These are phyloP conservation scores for Elsinoe australis DNA, from an alignment of 2,329 filamentous ascomycete species.

Conservation along the genomic window DNA sequence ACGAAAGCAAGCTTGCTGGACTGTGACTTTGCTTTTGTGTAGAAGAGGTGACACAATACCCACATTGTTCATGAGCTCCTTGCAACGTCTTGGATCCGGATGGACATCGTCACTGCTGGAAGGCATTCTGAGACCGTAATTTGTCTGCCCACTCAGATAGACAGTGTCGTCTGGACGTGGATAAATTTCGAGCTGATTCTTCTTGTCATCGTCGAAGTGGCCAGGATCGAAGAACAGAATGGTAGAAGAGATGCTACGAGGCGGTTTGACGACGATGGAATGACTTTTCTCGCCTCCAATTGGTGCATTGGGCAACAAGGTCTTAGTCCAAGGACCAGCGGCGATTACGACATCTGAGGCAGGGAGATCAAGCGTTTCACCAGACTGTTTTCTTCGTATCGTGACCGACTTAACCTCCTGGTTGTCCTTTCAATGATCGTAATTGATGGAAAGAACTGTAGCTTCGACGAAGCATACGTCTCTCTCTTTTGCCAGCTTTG, in stretches of 20 bases:
- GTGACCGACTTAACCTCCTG: not conserved
- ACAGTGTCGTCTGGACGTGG: constrained; percentile 1
- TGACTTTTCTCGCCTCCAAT: constrained; percentile 8
- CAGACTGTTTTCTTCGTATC: not conserved
- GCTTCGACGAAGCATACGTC: constrained; percentile 6
- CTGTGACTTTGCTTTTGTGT: not conserved
- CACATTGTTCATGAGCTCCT: not conserved
- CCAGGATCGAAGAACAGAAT: constrained; percentile 7
- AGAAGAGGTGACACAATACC: not conserved
- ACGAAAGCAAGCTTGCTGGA: not conserved
- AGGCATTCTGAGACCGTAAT: constrained; percentile 1
- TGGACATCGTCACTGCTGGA: not conserved
- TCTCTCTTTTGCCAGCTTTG: constrained; percentile 13
- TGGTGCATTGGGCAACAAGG: constrained; percentile 1
- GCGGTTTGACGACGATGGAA: not conserved
- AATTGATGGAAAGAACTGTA: not conserved
- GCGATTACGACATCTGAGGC: constrained; percentile 7
- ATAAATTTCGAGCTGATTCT: constrained; percentile 9
- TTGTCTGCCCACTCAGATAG: constrained; percentile 2
- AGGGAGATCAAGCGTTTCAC: not conserved
- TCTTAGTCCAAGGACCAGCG: constrained; percentile 16
- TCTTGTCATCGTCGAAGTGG: not conserved
- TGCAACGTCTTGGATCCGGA: not conserved
- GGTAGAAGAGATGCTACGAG: not conserved
- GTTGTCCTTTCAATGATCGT: not conserved